Percentiles rank a stretch among this genome's conserved stretches.
Conservation (phyloP, 2,329 filamentous ascomycete species). For the Botrytis cinerea region DNA sequence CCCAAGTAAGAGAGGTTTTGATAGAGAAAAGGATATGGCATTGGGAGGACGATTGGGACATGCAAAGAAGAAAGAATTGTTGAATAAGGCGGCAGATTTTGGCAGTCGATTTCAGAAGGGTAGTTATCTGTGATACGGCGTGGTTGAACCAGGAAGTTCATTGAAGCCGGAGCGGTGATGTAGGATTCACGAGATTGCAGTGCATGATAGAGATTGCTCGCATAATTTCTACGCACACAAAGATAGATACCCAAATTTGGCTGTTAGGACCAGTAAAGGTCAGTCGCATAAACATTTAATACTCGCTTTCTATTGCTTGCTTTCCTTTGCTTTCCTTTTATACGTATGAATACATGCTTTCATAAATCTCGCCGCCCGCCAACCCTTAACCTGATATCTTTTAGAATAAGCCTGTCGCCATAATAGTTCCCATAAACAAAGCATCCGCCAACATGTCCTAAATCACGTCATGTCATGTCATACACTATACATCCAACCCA, state of each 20-base stretch:
- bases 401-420: not conserved
- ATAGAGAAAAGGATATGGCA: conserved; percentile 92
- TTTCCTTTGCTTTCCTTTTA: not conserved
- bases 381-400: not conserved
- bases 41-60: conserved; percentile 70
- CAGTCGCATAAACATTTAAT: not conserved
- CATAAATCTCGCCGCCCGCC: not conserved
- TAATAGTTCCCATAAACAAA: not conserved
- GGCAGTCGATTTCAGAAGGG: conserved; percentile 48
- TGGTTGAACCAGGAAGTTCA: not conserved
- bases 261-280: not conserved
- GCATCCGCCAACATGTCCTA: not conserved
- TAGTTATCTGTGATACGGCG: conserved; percentile 53
- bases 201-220: not conserved
- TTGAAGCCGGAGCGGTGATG: not conserved
- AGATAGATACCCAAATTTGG: not conserved
- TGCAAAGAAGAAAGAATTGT: conserved; percentile 73
- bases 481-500: conserved; percentile 1
- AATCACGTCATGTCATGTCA: conserved; percentile 2
- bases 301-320: not conserved
- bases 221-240: not conserved
- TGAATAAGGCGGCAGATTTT: conserved; percentile 80
- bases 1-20: conserved; percentile 84
- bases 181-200: not conserved
- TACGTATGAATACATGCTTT: not conserved